phyloP scores from a whole-genome alignment of 2,329 filamentous ascomycete genomes.

The Beauveria brongniartii region DNA sequence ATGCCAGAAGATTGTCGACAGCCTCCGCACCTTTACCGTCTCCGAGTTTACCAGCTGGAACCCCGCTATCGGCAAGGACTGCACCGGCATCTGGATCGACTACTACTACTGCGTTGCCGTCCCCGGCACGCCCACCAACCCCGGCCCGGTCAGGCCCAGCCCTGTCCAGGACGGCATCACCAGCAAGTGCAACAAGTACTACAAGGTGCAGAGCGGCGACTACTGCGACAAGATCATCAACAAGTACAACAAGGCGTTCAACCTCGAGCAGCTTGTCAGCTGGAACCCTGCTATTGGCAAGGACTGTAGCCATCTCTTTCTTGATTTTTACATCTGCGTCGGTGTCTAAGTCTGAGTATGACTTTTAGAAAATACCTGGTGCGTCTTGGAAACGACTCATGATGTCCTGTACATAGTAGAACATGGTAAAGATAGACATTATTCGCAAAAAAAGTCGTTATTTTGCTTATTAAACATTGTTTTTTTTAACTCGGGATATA shows the following conservation, averaged over 20 bases:
- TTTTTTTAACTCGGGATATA: slow-evolving; percentile 9
- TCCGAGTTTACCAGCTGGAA: slow-evolving; percentile 9
- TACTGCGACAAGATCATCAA: slow-evolving; percentile 12
- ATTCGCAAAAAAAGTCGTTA: neutral
- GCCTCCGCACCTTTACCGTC: slow-evolving; percentile 20
- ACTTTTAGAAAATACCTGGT: neutral
- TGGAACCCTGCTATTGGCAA: slow-evolving; percentile 10
- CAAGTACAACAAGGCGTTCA: slow-evolving; percentile 9
- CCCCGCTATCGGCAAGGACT: slow-evolving; percentile 10
- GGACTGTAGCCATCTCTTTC: slow-evolving; percentile 9
- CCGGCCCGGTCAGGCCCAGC: neutral
- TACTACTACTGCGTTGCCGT: slow-evolving; percentile 11
- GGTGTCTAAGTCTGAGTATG: neutral
- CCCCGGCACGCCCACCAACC: slow-evolving; percentile 9
- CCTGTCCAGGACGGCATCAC: slow-evolving; percentile 6
- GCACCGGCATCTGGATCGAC: slow-evolving; percentile 9
- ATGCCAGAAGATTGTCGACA: slow-evolving; percentile 18
- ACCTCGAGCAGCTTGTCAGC: slow-evolving; percentile 4
- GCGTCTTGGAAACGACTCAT: neutral
- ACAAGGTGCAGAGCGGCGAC: slow-evolving; percentile 13
- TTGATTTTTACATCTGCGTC: slow-evolving; percentile 12
- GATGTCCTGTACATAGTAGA: neutral
- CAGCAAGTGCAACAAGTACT: slow-evolving; percentile 12
- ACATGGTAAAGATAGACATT: neutral
- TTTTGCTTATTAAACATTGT: no score